Conservation (phyloP, 192 early-diverging fungal genomes). For the Chytriomyces sp. region DNA sequence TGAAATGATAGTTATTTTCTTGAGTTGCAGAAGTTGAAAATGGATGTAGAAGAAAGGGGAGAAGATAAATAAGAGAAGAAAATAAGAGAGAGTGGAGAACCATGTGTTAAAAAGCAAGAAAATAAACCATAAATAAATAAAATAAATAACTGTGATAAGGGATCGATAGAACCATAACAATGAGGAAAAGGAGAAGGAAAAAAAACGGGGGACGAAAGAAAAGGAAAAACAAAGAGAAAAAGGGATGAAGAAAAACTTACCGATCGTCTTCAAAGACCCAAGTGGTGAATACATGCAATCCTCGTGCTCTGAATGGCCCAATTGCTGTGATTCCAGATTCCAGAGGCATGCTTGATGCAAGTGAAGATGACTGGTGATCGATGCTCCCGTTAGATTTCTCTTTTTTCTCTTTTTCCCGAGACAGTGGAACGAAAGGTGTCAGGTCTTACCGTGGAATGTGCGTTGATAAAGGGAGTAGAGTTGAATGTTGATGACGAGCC, state of each 20-base stretch:
- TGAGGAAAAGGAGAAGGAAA: too few relatives aligned
- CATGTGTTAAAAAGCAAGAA: too few relatives aligned
- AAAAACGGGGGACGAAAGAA: background rate
- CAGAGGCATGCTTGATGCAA: background rate
- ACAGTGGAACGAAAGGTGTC: background rate
- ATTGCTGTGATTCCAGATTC: conserved; percentile 9
- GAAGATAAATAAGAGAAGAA: too few relatives aligned
- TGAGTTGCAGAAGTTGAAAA: too few relatives aligned
- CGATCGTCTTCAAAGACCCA: conserved; percentile 34
- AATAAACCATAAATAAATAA: too few relatives aligned
- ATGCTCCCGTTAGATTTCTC: background rate
- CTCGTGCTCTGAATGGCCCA: conserved; percentile 11
- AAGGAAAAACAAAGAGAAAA: background rate
- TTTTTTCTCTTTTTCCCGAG: background rate
- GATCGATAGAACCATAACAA: too few relatives aligned
- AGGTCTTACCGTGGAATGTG: background rate
- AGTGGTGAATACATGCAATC: conserved; percentile 25
- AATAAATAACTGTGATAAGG: too few relatives aligned
- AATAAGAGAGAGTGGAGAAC: too few relatives aligned
- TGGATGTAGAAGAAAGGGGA: too few relatives aligned
- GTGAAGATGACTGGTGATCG: background rate
- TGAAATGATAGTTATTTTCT: too few relatives aligned
- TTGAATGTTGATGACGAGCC: conserved; percentile 3
- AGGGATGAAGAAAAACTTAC: conserved; percentile 9
- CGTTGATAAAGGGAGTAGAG: background rate